These are phyloP conservation scores for Bryum argenteum DNA, from an alignment of 225 moss, liverwort and hornwort genomes.

Conservation along the genomic window DNA sequence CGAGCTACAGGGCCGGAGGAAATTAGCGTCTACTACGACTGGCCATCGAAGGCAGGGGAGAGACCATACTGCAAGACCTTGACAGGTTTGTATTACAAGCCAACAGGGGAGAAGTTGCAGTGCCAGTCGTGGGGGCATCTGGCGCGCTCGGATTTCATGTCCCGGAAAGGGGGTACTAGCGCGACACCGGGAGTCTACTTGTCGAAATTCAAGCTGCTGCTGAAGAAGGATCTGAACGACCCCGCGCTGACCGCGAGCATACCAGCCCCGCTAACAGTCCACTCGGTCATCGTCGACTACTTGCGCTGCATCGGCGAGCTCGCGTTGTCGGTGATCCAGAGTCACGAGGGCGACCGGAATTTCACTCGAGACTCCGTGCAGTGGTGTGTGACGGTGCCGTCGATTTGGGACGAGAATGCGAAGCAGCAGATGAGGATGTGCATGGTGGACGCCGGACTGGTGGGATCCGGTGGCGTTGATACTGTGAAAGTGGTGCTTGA, in stretches of 20 bases:
- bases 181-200: slow-evolving; percentile 26
- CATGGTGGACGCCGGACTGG: slow-evolving; percentile 58
- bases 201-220: slow-evolving; percentile 47
- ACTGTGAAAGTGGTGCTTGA: slow-evolving; percentile 56
- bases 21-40: slow-evolving; percentile 48
- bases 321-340: slow-evolving; percentile 32
- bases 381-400: slow-evolving; percentile 71
- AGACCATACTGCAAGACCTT: slow-evolving; percentile 46
- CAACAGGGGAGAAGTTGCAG: slow-evolving; percentile 6
- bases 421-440: slow-evolving; percentile 54
- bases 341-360: slow-evolving; percentile 27
- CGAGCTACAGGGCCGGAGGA: slow-evolving; percentile 39
- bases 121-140: slow-evolving; percentile 61
- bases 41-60: slow-evolving; percentile 35
- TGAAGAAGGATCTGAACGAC: slow-evolving; percentile 40
- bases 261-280: slow-evolving; percentile 40
- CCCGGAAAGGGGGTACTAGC: neutral
- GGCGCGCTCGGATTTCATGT: slow-evolving; percentile 38
- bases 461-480: slow-evolving; percentile 40
- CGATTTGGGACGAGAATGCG: slow-evolving; percentile 56
- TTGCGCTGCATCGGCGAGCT: slow-evolving; percentile 32
- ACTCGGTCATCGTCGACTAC: slow-evolving; percentile 53
- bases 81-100: slow-evolving; percentile 46
- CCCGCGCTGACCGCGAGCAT: slow-evolving; percentile 25
- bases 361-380: slow-evolving; percentile 36